Evolutionary conservation across 805 yeast species (phyloP).

Genomic region (Cyberlindnera japonica): DNA sequence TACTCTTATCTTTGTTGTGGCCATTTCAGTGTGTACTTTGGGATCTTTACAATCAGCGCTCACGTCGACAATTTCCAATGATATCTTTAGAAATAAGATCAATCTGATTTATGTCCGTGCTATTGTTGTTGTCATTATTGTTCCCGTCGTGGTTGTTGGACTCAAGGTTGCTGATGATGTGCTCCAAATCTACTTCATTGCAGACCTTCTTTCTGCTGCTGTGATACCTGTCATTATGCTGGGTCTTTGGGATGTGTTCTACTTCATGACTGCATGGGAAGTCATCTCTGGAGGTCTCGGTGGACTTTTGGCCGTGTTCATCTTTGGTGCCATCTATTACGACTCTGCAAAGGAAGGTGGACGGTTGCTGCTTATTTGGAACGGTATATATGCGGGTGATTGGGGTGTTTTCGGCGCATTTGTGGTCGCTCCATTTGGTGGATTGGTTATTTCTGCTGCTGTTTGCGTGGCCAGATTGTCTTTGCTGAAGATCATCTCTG

Average conservation of each 20-base stretch:
- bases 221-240: constrained; percentile 80
- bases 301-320: constrained; percentile 72
- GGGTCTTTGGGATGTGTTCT: constrained; percentile 65
- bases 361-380: constrained; percentile 64
- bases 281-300: constrained; percentile 81
- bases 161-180: constrained; percentile 77
- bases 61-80: constrained; percentile 86
- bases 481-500: constrained; percentile 23
- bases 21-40: constrained; percentile 82
- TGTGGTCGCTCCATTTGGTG: constrained; percentile 84
- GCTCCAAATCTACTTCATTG: constrained; percentile 82
- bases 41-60: constrained; percentile 87
- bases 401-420: constrained; percentile 97
- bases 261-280: constrained; percentile 75
- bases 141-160: constrained; percentile 87
- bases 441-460: constrained; percentile 53
- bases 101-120: constrained; percentile 62
- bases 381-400: constrained; percentile 76
- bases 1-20: constrained; percentile 66
- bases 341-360: constrained; percentile 74
- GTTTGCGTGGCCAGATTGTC: constrained; percentile 48
- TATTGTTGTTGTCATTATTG: constrained; percentile 70
- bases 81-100: constrained; percentile 78
- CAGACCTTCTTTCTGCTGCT: constrained; percentile 84
- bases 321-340: constrained; percentile 82